phyloP scores from a whole-genome alignment of 2,329 filamentous ascomycete species.

The Colletotrichum tofieldiae region DNA sequence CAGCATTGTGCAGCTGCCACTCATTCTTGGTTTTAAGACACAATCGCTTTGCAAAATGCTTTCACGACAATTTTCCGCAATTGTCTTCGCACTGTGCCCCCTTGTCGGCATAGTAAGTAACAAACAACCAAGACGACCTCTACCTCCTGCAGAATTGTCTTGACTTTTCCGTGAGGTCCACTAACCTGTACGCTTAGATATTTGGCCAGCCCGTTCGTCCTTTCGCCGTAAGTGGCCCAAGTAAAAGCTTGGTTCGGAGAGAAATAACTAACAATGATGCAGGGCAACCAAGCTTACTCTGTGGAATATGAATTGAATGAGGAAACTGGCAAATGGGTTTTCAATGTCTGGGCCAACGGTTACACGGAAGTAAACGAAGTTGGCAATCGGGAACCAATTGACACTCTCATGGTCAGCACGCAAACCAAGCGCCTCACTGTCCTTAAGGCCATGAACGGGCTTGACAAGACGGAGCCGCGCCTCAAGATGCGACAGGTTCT shows the following conservation, averaged over 20 bases:
- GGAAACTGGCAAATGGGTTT: background rate
- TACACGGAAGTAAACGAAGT: background rate
- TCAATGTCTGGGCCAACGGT: constrained; percentile 10
- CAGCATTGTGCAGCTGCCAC: background rate
- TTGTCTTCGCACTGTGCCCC: background rate
- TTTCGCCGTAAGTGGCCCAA: background rate
- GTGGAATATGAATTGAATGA: background rate
- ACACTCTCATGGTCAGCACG: constrained; percentile 9
- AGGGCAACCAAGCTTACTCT: constrained; percentile 13
- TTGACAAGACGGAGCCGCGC: background rate
- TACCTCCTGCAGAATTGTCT: background rate
- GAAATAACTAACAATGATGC: background rate
- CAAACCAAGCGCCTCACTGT: constrained; percentile 2
- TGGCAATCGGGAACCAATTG: background rate
- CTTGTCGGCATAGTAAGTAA: background rate
- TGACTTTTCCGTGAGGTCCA: too few relatives aligned
- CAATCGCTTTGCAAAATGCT: constrained; percentile 5
- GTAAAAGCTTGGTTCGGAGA: accelerated
- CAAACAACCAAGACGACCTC: accelerated
- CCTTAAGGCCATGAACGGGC: constrained; percentile 16
- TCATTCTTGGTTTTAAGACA: background rate
- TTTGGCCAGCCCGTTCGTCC: background rate
- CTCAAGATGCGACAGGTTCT: constrained; percentile 24
- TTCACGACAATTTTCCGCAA: background rate
- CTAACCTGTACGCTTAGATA: background rate